phyloP scores from a whole-genome alignment of 2,329 filamentous ascomycete genomes.

The Blastomyces parvus region DNA sequence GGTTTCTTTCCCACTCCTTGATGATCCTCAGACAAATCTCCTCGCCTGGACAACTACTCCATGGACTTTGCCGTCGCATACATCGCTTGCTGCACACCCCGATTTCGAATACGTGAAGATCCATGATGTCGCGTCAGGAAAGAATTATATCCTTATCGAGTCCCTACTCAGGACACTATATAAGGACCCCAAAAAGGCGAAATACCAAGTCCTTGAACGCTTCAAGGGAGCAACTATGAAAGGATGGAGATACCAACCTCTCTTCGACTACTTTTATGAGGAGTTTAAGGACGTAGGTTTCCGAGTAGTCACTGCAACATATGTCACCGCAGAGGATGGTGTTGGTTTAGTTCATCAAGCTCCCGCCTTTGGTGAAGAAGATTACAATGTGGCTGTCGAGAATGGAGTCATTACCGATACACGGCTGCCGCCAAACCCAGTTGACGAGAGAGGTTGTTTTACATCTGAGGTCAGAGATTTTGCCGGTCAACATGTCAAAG shows the following conservation, averaged over 20 bases:
- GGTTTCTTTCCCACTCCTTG: constrained; percentile 72
- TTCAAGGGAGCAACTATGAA: constrained; percentile 75
- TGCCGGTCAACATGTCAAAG: constrained; percentile 78
- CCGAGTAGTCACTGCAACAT: constrained; percentile 69
- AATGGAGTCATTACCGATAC: constrained; percentile 67
- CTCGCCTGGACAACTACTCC: constrained; percentile 87
- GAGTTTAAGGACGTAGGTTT: constrained; percentile 80
- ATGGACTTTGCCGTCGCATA: constrained; percentile 75
- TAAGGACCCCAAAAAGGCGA: constrained; percentile 92
- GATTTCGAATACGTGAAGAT: constrained; percentile 85
- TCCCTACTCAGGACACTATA: constrained; percentile 72
- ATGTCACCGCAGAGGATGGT: constrained; percentile 84
- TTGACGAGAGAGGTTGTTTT: constrained; percentile 76
- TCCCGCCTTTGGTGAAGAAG: constrained; percentile 89
- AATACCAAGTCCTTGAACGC: constrained; percentile 72
- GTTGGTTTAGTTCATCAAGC: constrained; percentile 90
- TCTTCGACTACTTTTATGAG: constrained; percentile 83
- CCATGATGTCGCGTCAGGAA: constrained; percentile 68
- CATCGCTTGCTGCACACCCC: constrained; percentile 66
- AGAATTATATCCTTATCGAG: constrained; percentile 78
- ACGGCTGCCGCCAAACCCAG: constrained; percentile 75
- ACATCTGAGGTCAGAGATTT: constrained; percentile 70
- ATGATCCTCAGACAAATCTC: constrained; percentile 64
- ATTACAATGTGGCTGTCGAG: constrained; percentile 75
- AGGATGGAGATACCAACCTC: constrained; percentile 79